phyloP scores from a whole-genome alignment of 805 yeast genomes.

The Candida gorgasii region DNA sequence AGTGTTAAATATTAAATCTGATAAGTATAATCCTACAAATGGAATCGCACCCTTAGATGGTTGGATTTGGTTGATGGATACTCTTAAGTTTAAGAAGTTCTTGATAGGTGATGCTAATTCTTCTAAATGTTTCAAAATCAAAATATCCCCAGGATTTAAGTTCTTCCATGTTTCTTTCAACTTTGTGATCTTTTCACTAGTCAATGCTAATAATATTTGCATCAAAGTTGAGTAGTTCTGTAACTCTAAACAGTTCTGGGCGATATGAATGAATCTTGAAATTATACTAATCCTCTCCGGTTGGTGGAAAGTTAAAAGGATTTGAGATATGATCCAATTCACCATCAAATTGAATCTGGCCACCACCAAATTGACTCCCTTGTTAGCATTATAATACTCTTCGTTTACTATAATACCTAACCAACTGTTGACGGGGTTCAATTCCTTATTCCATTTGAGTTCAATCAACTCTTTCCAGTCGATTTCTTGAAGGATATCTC shows the following conservation, averaged over 20 bases:
- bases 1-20: slow-evolving; percentile 77
- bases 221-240: slow-evolving; percentile 87
- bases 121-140: slow-evolving; percentile 67
- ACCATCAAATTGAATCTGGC: slow-evolving; percentile 86
- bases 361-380: slow-evolving; percentile 82
- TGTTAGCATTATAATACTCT: slow-evolving; percentile 41
- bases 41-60: slow-evolving; percentile 83
- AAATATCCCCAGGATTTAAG: slow-evolving; percentile 70
- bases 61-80: slow-evolving; percentile 58
- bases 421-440: slow-evolving; percentile 81
- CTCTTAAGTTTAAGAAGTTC: slow-evolving; percentile 69
- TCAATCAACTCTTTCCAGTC: slow-evolving; percentile 92
- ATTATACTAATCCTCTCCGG: slow-evolving; percentile 66
- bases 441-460: slow-evolving; percentile 65
- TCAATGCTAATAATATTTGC: slow-evolving; percentile 83
- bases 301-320: slow-evolving; percentile 64
- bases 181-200: slow-evolving; percentile 60
- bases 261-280: slow-evolving; percentile 86
- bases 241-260: slow-evolving; percentile 64
- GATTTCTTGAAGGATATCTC: slow-evolving; percentile 77
- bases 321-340: slow-evolving; percentile 90
- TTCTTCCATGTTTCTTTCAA: slow-evolving; percentile 72
- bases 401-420: slow-evolving; percentile 65
- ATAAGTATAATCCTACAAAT: slow-evolving; percentile 80
- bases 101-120: slow-evolving; percentile 70